phyloP scores from a whole-genome alignment of 2,329 filamentous ascomycete species.

The Boeremia exigua region DNA sequence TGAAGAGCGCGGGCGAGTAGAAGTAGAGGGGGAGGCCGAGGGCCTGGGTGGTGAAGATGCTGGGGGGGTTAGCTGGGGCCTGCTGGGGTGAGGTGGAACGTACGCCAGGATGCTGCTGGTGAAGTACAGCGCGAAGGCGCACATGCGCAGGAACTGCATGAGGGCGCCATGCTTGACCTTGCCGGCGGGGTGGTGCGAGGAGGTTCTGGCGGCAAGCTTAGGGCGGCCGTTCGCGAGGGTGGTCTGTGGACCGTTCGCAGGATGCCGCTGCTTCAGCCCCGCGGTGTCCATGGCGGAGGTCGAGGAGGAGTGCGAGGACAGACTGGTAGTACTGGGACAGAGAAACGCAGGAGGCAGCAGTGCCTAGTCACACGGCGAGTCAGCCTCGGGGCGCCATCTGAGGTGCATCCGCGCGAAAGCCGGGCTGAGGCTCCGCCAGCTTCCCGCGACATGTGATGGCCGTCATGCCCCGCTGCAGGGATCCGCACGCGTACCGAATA shows the following conservation, averaged over 20 bases:
- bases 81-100: slow-evolving; percentile 24
- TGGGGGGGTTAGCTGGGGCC: slow-evolving; percentile 37
- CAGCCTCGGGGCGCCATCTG: slow-evolving; percentile 3
- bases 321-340: not conserved
- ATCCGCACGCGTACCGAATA: slow-evolving; percentile 7
- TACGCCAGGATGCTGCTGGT: slow-evolving; percentile 51
- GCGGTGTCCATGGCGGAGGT: slow-evolving; percentile 20
- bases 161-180: slow-evolving; percentile 51
- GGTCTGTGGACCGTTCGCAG: slow-evolving; percentile 19
- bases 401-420: slow-evolving; percentile 2
- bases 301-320: not conserved
- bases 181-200: slow-evolving; percentile 42
- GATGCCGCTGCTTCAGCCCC: slow-evolving; percentile 42
- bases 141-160: slow-evolving; percentile 53
- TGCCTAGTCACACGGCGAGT: not conserved
- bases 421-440: slow-evolving; percentile 19
- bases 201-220: slow-evolving; percentile 16
- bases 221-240: slow-evolving; percentile 17
- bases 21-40: slow-evolving; percentile 76
- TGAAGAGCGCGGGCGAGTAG: slow-evolving; percentile 75
- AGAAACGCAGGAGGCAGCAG: too few species aligned
- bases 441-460: slow-evolving; percentile 7
- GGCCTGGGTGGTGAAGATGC: slow-evolving; percentile 69
- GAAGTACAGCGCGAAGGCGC: slow-evolving; percentile 55
- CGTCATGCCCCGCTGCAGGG: not conserved